phyloP scores from a whole-genome alignment of 1,284 basidiomycete species.

The Cutaneotrichosporon sp. region DNA sequence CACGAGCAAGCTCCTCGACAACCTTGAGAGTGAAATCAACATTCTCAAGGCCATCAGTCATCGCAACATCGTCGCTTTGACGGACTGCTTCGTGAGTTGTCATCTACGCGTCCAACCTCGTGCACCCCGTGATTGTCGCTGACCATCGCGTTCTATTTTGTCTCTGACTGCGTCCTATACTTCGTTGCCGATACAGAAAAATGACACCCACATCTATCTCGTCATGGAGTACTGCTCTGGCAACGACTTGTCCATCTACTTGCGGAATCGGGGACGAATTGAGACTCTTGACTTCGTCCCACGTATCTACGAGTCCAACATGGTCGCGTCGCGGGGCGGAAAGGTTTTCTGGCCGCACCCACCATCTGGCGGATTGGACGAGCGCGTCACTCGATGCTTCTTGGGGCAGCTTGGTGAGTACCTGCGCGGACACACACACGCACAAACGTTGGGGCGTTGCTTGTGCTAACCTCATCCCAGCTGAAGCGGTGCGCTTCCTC shows the following conservation, averaged over 20 bases:
- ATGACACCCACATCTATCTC: slow-evolving; percentile 89
- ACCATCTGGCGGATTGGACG: slow-evolving; percentile 79
- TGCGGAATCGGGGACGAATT: slow-evolving; percentile 85
- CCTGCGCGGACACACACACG: not conserved
- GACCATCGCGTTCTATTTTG: not conserved
- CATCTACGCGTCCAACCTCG: not conserved
- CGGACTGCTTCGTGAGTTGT: slow-evolving; percentile 73
- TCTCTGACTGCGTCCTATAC: not conserved
- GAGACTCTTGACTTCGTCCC: slow-evolving; percentile 76
- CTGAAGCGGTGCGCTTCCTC: slow-evolving; percentile 87
- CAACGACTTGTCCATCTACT: slow-evolving; percentile 91
- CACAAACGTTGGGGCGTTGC: not conserved
- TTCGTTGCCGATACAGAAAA: slow-evolving; percentile 58
- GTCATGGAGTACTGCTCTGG: slow-evolving; percentile 97
- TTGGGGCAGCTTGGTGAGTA: slow-evolving; percentile 80
- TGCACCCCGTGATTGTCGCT: not conserved
- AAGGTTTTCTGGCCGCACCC: slow-evolving; percentile 86
- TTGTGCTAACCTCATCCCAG: slow-evolving; percentile 49
- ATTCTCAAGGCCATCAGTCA: slow-evolving; percentile 93
- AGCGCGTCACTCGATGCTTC: slow-evolving; percentile 87
- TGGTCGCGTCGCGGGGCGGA: slow-evolving; percentile 49
- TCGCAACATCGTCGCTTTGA: slow-evolving; percentile 84
- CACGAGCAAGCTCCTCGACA: slow-evolving; percentile 88
- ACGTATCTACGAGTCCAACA: slow-evolving; percentile 50
- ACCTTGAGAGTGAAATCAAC: slow-evolving; percentile 93